Evolutionary conservation across 2,329 filamentous ascomycete genomes (phyloP), one percentile per base, ranked within the genome.

Genomic region (Aspergillus fijiensis): DNA sequence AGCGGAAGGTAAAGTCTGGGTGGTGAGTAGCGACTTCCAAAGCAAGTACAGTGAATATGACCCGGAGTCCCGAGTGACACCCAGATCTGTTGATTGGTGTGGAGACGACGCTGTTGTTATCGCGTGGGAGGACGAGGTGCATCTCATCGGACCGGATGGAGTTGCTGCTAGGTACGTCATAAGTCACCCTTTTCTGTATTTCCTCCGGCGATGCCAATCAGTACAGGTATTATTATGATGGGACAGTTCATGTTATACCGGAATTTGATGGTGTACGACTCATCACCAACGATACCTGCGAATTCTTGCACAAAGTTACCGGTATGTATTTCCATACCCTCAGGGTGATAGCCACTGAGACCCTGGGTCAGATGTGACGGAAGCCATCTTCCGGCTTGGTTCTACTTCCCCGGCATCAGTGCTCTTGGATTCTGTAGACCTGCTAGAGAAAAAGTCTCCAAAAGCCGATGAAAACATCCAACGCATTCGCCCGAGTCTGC

Each of bases 401-500:
- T 95, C 94, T 2, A 91, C 92, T 58, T 94, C 92, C 0, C 87
- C 95, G 3, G 91, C 94, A 3, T 94, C 94, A 0, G 91, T 98
- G n/a, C 81, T 99, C 2, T 82, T 99, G 0, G 95, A 99, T 74
- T 95, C 95, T 0, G 89, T 96, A 2, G 90, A 92, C 57, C 89
- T 97, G 69, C 82, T 99, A 4, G 94, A 98, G 69, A 87, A 91
- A 63, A 92, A 96, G 72, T 98, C 94, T 0, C 94, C 95, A 1
- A 98, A 97, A 76, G 95, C 95, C 7, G 95, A 99, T 70, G 95
- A 99, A 70, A 94, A 97, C 66, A 97, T 99, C 59, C 95, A 98
- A 72, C 85, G 96, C 2, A 99, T 99, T 68, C 86, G 92, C 49
- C 84, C 90, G 0, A 92, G 89, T 67, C 84, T 99, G 2, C 92